These are phyloP conservation scores for Phaffomyces antillensis DNA, from an alignment of 805 yeast species.

Conservation along the genomic window DNA sequence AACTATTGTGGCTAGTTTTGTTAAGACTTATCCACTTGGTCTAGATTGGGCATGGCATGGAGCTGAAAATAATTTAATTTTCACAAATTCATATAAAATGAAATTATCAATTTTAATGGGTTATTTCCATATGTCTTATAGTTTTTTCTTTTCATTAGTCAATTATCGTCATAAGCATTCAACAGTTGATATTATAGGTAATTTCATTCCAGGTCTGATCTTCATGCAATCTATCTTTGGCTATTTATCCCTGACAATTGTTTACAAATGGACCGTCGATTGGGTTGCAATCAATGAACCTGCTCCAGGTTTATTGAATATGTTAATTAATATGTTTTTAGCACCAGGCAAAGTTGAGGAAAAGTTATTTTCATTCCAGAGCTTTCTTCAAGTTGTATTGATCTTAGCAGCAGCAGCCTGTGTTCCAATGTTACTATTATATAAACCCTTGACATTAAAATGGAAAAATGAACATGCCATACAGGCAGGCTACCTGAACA, in stretches of 20 bases:
- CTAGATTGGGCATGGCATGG: conserved; percentile 97
- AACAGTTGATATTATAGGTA: conserved; percentile 77
- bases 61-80: conserved; percentile 82
- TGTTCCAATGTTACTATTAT: conserved; percentile 85
- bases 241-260: conserved; percentile 74
- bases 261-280: conserved; percentile 92
- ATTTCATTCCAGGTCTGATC: conserved; percentile 87
- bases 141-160: conserved; percentile 76
- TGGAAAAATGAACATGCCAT: conserved; percentile 45
- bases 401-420: conserved; percentile 74
- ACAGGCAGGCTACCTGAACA: conserved; percentile 44
- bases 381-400: conserved; percentile 62
- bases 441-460: conserved; percentile 73
- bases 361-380: conserved; percentile 74
- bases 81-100: conserved; percentile 96
- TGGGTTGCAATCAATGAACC: conserved; percentile 73
- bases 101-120: conserved; percentile 94
- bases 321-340: conserved; percentile 92
- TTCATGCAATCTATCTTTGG: conserved; percentile 98
- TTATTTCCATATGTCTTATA: conserved; percentile 87
- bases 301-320: conserved; percentile 91
- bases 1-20: conserved; percentile 54
- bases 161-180: conserved; percentile 68
- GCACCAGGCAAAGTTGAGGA: conserved; percentile 87
- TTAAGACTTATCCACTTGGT: conserved; percentile 76